Conservation (phyloP, 345 rosid species). For the Brassica nigra region DNA sequence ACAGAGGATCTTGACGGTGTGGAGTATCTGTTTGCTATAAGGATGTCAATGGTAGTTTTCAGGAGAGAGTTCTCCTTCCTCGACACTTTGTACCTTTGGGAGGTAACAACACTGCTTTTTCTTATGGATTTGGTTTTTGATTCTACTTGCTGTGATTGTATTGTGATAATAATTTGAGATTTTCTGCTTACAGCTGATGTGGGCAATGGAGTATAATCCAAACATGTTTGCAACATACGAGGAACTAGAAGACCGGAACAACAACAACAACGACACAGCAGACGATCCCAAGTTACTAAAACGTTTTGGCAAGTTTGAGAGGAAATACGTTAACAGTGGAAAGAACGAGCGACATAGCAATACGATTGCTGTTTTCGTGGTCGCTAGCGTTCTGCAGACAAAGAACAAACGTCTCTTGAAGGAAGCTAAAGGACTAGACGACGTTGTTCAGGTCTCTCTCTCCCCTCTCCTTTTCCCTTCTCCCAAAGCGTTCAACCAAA, state of each 20-base stretch:
- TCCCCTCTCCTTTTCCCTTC: conserved; percentile 17
- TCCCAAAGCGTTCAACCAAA: conserved; percentile 1
- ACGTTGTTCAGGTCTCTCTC: conserved; percentile 69
- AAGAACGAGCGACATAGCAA: conserved; percentile 47
- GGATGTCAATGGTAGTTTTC: conserved; percentile 97
- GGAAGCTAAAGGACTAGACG: conserved; percentile 91
- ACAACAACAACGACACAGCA: conserved; percentile 11
- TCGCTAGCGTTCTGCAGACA: conserved; percentile 84
- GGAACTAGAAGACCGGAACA: conserved; percentile 44
- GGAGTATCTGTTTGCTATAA: conserved; percentile 87
- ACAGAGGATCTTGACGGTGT: conserved; percentile 94
- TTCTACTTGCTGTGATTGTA: no score
- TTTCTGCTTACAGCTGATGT: conserved; percentile 72
- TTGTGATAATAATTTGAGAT: neutral
- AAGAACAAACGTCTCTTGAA: conserved; percentile 79
- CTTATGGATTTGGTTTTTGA: neutral
- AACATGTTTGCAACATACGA: conserved; percentile 64
- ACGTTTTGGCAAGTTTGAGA: conserved; percentile 85
- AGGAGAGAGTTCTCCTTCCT: conserved; percentile 92
- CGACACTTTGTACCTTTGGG: conserved; percentile 91
- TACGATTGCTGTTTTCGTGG: conserved; percentile 78
- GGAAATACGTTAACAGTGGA: conserved; percentile 60
- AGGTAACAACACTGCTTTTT: conserved; percentile 55
- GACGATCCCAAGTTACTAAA: conserved; percentile 55
- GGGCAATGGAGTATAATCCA: conserved; percentile 99